Percentiles rank a stretch among this genome's conserved stretches.
Conservation (phyloP, 1,139 yeast genomes). For the Scheffersomyces lignicola region DNA sequence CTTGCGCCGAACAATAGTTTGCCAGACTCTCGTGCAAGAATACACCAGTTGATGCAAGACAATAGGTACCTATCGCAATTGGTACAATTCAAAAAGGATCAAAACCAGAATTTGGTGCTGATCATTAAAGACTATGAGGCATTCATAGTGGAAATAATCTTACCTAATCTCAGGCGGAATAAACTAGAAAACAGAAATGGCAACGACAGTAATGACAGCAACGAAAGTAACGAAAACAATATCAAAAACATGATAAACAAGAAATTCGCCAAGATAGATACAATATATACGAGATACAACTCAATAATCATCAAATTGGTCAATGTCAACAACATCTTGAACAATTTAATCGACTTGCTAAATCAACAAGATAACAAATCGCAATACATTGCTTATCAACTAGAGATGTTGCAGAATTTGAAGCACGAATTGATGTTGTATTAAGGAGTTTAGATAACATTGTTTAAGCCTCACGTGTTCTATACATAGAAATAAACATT, state of each 20-base stretch:
- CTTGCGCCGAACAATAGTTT: neutral
- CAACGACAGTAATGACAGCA: slow-evolving; percentile 8
- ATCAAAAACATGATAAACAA: slow-evolving; percentile 6
- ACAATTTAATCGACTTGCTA: slow-evolving; percentile 5
- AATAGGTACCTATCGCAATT: slow-evolving; percentile 24
- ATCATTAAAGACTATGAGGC: slow-evolving; percentile 29
- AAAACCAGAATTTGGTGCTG: slow-evolving; percentile 24
- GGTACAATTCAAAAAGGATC: slow-evolving; percentile 16
- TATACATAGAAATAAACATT: too few species aligned
- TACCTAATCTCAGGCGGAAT: slow-evolving; percentile 31
- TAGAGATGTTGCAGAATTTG: slow-evolving; percentile 5
- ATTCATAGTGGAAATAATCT: slow-evolving; percentile 23
- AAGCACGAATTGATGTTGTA: too few species aligned
- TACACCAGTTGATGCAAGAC: slow-evolving; percentile 24
- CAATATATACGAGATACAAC: slow-evolving; percentile 7
- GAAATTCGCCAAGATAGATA: slow-evolving; percentile 6
- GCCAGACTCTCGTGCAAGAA: slow-evolving; percentile 6
- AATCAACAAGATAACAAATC: slow-evolving; percentile 6
- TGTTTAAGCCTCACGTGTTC: too few species aligned
- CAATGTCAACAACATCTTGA: slow-evolving; percentile 7
- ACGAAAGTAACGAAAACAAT: slow-evolving; percentile 5
- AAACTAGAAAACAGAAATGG: slow-evolving; percentile 11
- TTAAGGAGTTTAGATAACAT: too few species aligned
- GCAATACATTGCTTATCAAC: slow-evolving; percentile 5
- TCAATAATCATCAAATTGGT: slow-evolving; percentile 4